Conservation (phyloP, 768 basidiomycete genomes). For the Jaapia argillacea region DNA sequence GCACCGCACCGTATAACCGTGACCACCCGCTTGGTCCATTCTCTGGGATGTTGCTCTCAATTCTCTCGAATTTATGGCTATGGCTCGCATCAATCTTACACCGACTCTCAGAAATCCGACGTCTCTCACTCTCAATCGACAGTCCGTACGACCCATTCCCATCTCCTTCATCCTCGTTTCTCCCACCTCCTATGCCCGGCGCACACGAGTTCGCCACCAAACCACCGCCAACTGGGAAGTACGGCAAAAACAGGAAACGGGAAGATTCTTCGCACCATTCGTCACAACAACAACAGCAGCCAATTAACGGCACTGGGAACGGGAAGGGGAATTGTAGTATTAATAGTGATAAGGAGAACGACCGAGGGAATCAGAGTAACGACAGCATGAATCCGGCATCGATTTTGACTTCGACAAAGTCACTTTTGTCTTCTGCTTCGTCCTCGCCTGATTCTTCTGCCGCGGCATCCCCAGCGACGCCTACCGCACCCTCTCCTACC, state of each 20-base stretch:
- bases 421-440: not conserved
- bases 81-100: constrained; percentile 2
- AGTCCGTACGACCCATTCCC: constrained; percentile 37
- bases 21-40: too few relatives aligned
- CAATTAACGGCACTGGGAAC: not conserved
- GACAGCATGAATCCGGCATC: not conserved
- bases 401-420: not conserved
- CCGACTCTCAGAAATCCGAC: constrained; percentile 16
- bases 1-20: too few relatives aligned
- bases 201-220: constrained; percentile 59
- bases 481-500: not conserved
- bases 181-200: constrained; percentile 57
- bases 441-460: not conserved
- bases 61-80: too few relatives aligned
- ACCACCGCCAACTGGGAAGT: constrained; percentile 23
- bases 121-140: constrained; percentile 26
- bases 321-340: not conserved
- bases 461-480: not conserved
- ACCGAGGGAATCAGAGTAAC: not conserved
- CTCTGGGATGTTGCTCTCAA: too few relatives aligned
- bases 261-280: too few relatives aligned
- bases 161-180: constrained; percentile 56
- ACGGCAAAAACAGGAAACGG: too few relatives aligned
- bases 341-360: not conserved
- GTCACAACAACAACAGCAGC: not conserved